Conservation (phyloP, 139 green algal genomes). For the Tetradesmus lagerheimii region DNA sequence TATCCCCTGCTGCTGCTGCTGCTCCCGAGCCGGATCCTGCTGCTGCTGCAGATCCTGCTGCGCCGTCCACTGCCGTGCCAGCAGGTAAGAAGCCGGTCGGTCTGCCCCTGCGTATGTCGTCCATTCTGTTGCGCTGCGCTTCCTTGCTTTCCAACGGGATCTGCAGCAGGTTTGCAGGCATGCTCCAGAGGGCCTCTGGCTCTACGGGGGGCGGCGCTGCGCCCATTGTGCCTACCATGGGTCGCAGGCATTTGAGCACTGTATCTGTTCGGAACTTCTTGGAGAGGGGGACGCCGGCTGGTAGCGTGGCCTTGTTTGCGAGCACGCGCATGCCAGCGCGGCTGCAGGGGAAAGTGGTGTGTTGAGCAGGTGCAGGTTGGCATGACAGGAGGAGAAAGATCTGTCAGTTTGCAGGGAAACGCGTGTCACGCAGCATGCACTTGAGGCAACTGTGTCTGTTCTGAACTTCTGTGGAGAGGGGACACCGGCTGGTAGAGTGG, state of each 20-base stretch:
- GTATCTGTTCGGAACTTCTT: slow-evolving; percentile 53
- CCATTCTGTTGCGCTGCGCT: not conserved
- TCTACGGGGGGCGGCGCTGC: slow-evolving; percentile 52
- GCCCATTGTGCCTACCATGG: slow-evolving; percentile 50
- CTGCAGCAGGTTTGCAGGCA: slow-evolving; percentile 42
- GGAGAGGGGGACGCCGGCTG: not conserved
- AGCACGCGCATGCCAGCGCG: slow-evolving; percentile 24
- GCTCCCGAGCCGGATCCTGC: not conserved
- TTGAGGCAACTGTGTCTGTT: too few species aligned
- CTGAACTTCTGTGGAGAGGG: too few species aligned
- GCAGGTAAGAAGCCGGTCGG: not conserved
- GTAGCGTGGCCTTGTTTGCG: not conserved
- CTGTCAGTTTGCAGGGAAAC: too few species aligned
- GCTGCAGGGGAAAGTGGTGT: not conserved
- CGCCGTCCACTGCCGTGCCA: not conserved
- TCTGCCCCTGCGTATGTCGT: slow-evolving; percentile 5
- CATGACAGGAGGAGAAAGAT: not conserved
- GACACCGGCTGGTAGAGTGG: too few species aligned
- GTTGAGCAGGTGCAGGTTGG: too few species aligned
- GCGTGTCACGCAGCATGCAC: too few species aligned
- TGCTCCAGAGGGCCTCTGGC: slow-evolving; percentile 54
- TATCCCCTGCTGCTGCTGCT: slow-evolving; percentile 3
- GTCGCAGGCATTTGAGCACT: slow-evolving; percentile 49
- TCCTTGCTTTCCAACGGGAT: slow-evolving; percentile 31
- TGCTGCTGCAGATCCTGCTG: not conserved